Percentiles rank a stretch among this genome's conserved stretches.
phyloP scores from a whole-genome alignment of 495 filamentous ascomycete genomes.

The Pseudoneurospora amorphoporcata region DNA sequence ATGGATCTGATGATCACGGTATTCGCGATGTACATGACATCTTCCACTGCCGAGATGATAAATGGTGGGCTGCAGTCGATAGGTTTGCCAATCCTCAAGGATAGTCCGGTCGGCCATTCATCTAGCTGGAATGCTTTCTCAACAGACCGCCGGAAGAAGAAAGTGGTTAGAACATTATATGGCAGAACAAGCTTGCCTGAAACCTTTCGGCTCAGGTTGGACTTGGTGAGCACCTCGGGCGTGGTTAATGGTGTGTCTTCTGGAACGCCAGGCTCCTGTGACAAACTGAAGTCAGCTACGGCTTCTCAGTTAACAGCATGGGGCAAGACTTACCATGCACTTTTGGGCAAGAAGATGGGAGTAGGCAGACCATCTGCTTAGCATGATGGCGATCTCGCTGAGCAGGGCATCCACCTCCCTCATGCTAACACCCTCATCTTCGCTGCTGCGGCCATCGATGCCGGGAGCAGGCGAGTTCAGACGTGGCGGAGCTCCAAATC shows the following conservation, averaged over 20 bases:
- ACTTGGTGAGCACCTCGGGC: slow-evolving; percentile 63
- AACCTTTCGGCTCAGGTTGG: slow-evolving; percentile 66
- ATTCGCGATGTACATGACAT: slow-evolving; percentile 98
- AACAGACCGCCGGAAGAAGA: slow-evolving; percentile 91
- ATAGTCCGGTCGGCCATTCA: slow-evolving; percentile 73
- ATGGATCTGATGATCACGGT: slow-evolving; percentile 78
- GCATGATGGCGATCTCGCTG: slow-evolving; percentile 80
- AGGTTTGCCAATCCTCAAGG: slow-evolving; percentile 56
- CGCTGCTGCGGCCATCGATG: slow-evolving; percentile 41
- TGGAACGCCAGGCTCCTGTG: slow-evolving; percentile 32
- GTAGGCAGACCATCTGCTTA: slow-evolving; percentile 88
- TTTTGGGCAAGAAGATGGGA: slow-evolving; percentile 79
- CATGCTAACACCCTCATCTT: slow-evolving; percentile 91
- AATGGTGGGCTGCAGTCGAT: slow-evolving; percentile 69
- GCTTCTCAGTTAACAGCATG: slow-evolving; percentile 1
- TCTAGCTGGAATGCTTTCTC: slow-evolving; percentile 98
- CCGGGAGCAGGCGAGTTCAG: slow-evolving; percentile 58
- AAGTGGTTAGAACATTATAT: slow-evolving; percentile 82
- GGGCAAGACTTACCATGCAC: slow-evolving; percentile 49
- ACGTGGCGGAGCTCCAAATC: slow-evolving; percentile 38
- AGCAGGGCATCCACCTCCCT: slow-evolving; percentile 84
- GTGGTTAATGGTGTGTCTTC: slow-evolving; percentile 41
- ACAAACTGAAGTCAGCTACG: slow-evolving; percentile 12
- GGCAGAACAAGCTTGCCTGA: slow-evolving; percentile 58
- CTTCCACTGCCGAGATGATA: slow-evolving; percentile 92